Conservation (phyloP, 768 basidiomycete genomes). For the Trametes meyenii region DNA sequence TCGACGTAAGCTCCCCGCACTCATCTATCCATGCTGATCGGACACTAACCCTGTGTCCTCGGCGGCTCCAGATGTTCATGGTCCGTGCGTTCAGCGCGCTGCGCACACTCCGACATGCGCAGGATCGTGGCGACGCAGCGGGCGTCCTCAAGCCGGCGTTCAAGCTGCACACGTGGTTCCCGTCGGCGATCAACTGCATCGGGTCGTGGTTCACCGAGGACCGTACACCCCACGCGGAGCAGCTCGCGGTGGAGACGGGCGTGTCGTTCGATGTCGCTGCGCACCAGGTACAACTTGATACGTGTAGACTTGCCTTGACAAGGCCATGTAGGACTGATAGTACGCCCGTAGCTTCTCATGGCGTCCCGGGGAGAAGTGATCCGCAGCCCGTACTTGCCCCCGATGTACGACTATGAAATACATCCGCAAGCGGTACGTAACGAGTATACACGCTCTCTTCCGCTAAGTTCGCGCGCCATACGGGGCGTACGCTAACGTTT, state of each 20-base stretch:
- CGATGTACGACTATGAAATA: slow-evolving; percentile 1
- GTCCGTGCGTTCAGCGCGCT: not conserved
- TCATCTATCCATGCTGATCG: no score
- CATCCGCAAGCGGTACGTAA: slow-evolving; percentile 1
- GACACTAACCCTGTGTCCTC: not conserved
- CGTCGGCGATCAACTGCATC: not conserved
- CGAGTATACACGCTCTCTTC: not conserved
- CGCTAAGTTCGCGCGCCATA: no score
- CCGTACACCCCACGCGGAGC: not conserved
- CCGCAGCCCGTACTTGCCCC: not conserved
- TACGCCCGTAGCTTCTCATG: not conserved
- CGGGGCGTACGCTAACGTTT: not conserved
- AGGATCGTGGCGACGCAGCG: no score
- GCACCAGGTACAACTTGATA: not conserved
- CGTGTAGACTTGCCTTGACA: no score
- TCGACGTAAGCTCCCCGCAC: no score
- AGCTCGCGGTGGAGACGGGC: not conserved
- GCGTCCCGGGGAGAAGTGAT: not conserved
- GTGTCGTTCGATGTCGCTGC: slow-evolving; percentile 5
- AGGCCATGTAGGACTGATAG: not conserved
- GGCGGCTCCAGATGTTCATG: not conserved
- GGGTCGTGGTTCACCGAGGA: not conserved
- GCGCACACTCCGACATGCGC: not conserved
- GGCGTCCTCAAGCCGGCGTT: not conserved
- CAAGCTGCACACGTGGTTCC: slow-evolving; percentile 1